A percentile compares a stretch with the other conserved stretches of the same genome.
Evolutionary conservation across 441 rosid genomes (phyloP).

Genomic region (Jatropha multifida): DNA sequence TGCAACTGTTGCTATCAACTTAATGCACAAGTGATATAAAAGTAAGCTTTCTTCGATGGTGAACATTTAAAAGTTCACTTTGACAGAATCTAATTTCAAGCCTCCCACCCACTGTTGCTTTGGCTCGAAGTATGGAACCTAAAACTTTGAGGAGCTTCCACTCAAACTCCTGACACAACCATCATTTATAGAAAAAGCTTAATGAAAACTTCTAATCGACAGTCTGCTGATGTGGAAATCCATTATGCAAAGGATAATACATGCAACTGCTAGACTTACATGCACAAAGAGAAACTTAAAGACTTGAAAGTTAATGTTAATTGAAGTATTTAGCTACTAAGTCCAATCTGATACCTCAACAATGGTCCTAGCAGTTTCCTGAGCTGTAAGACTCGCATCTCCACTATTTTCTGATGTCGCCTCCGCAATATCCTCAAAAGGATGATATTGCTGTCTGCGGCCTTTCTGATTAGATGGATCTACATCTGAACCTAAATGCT

Average conservation of each 20-base stretch:
- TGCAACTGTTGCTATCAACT: background rate
- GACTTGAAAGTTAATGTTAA: background rate
- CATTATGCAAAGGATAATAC: background rate
- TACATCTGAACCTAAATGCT: slow-evolving; percentile 56
- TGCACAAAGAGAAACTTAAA: background rate
- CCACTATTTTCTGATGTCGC: slow-evolving; percentile 37
- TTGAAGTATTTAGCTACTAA: slow-evolving; percentile 10
- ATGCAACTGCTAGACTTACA: background rate
- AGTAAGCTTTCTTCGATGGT: background rate
- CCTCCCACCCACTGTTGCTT: background rate
- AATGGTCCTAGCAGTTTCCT: slow-evolving; percentile 80
- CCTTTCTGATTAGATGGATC: slow-evolving; percentile 61
- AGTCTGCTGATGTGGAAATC: background rate
- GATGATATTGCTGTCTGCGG: slow-evolving; percentile 59
- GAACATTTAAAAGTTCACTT: background rate
- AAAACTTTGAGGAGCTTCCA: background rate
- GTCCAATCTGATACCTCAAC: slow-evolving; percentile 75
- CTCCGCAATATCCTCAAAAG: slow-evolving; percentile 78
- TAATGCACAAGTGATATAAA: background rate
- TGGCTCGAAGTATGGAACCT: background rate
- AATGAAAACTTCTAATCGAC: background rate
- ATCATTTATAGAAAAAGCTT: background rate
- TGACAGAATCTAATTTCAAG: background rate
- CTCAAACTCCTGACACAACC: background rate
- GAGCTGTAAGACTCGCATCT: slow-evolving; percentile 62